Evolutionary conservation across 768 basidiomycete species (phyloP), one percentile per base, ranked within the genome.

Genomic region (Pulveroboletus sp.): DNA sequence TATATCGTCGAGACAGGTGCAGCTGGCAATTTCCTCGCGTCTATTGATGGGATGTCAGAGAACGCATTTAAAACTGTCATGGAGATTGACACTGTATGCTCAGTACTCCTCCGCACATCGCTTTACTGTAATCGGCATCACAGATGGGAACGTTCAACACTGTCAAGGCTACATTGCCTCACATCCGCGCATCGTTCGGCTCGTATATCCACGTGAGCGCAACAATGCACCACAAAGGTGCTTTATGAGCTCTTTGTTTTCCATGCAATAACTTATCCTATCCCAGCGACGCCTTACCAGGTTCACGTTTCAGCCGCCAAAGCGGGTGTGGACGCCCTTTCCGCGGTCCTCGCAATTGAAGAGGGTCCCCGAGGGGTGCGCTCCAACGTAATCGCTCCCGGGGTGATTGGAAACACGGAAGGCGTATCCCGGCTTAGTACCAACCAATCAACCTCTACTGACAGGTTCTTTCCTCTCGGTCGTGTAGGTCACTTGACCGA

Each of bases 261-360:
- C 10, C 14, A n/a, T 6, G 10, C 33, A 16, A 16, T 29, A 2
- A 3, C 36, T 47, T 10, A 53, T 45, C 46, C 40, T 20, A 34
- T 41, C 27, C 10, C 59, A 89, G 90, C 75, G 11, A 82, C 83
- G 8, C 88, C 90, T 0, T 90, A 84, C 66, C 94, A 97, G 69
- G 91, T 82, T 8, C 95, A 97, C 60, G 92, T 95, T 12, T 91
- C 90, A 12, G 90, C 94, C 9, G 94, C 94, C 20, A 99, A 98
- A 68, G 94, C 95, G 0, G 95, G 79, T 16, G 82, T 98, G 31
- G 94, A 99, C 63, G 92, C 94, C 0, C 74, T 94, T 6, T 90
- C 89, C 46, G 76, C 78, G 2, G 93, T 90, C 3, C 69, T 97
- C 23, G 93, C 94, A 2, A 80, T 95, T 12, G 94, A 98, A 70